Conservation (phyloP, 148 eudicot genomes). For the Chenopodium berlandieri region DNA sequence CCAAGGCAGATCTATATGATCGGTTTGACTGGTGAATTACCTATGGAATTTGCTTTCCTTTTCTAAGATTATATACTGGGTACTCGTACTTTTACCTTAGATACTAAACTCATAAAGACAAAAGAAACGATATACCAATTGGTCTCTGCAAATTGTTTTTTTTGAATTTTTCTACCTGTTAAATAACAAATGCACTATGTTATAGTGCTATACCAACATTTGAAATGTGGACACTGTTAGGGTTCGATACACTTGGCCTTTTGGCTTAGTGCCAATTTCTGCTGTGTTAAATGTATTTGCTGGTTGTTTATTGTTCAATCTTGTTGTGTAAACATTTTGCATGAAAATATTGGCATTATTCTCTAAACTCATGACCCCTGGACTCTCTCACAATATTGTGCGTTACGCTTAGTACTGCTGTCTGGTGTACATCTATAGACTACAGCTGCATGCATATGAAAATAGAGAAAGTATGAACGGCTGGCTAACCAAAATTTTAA, state of each 20-base stretch:
- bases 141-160: neutral
- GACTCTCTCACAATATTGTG: too few relatives aligned
- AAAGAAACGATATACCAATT: neutral
- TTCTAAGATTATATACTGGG: neutral
- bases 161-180: too few relatives aligned
- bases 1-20: neutral
- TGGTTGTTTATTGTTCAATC: neutral
- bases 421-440: neutral
- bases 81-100: neutral
- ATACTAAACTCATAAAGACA: neutral
- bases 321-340: neutral
- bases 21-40: neutral
- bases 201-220: neutral
- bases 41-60: neutral
- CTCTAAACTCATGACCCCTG: neutral
- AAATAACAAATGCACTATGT: too few relatives aligned
- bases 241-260: too few relatives aligned
- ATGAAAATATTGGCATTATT: neutral
- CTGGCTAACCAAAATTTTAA: neutral
- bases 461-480: neutral
- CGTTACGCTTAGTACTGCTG: neutral
- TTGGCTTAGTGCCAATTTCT: neutral
- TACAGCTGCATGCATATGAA: neutral
- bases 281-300: neutral
- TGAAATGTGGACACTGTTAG: neutral